Evolutionary conservation across 2,329 filamentous ascomycete genomes (phyloP), one percentile per base, ranked within the genome.

Genomic region (Fusarium graminum): DNA sequence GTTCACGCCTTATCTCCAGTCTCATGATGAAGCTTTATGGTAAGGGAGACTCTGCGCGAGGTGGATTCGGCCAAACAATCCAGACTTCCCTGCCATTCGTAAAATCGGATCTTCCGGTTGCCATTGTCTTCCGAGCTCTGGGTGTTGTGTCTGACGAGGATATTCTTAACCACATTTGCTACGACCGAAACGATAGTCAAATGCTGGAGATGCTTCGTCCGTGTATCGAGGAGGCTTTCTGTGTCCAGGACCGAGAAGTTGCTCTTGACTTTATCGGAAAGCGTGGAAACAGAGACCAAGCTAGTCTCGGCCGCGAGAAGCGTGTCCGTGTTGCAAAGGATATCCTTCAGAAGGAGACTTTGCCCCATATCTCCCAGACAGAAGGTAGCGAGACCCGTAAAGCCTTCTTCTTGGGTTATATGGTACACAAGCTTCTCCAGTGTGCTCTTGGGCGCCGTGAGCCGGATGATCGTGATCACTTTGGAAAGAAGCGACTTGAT

Each of bases 161-260:
- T 75, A 99, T 99, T 67, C 84, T 99, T 44, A 97, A 97, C 76
- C 94, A 97, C 76, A 97, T 99, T 70, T 97, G 94, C 79, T 97
- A 97, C 78, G 94, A 98, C 75, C 89, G 93, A 66, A 95, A 91
- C 72, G 96, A 99, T 77, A 97, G 91, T 26, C 92, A 96, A 74
- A 97, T 99, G 94, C 83, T 99, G 58, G 95, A 99, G 82, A 95
- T 97, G 88, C 81, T 99, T 72, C 94, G 97, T 72, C 94, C 95
- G 5, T 98, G 94, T 82, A 94, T 99, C 59, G 95, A 98, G 77
- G 95, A 99, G 78, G 93, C 94, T 12, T 97, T 97, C 73, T 92
- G 94, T 65, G 95, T 99, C 60, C 96, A 99, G 76, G 94, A 98
- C 75, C 89, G 93, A 63, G 94, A 98, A 74, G 91, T 95, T 36